A percentile compares a stretch with the other conserved stretches of the same genome.
Evolutionary conservation across 805 yeast genomes (phyloP).

Genomic region (Hanseniaspora mollemarum): DNA sequence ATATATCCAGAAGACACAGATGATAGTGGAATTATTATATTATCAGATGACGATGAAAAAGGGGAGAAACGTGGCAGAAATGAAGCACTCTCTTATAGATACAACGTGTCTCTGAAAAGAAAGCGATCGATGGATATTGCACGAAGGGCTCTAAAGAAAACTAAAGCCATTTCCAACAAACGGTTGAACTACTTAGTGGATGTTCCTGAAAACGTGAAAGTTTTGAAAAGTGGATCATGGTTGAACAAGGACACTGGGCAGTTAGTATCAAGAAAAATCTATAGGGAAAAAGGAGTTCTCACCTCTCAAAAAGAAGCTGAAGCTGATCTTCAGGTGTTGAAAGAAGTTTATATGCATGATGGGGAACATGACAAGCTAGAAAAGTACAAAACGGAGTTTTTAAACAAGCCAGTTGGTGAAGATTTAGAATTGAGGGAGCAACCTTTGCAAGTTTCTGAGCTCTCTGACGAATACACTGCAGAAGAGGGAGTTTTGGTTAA

Average conservation of each 20-base stretch:
- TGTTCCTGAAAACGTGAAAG: conserved; percentile 1
- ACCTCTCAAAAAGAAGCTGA: neutral
- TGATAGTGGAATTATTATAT: neutral
- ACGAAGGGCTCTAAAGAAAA: neutral
- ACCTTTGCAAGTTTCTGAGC: neutral
- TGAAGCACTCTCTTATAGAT: neutral
- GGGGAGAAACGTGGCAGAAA: neutral
- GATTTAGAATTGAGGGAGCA: too few species aligned
- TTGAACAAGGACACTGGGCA: neutral
- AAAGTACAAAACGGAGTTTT: neutral
- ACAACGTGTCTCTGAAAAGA: conserved; percentile 1
- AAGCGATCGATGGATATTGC: conserved; percentile 1
- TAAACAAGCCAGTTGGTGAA: too few species aligned
- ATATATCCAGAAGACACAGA: neutral
- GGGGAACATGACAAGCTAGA: neutral
- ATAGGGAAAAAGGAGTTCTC: neutral
- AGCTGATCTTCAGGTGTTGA: neutral
- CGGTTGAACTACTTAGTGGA: neutral
- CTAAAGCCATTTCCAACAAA: neutral
- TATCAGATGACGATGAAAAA: conserved; percentile 5
- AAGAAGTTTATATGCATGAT: neutral
- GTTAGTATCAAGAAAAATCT: neutral
- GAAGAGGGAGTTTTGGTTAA: too few species aligned
- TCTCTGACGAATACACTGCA: neutral
- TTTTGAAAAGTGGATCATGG: conserved; percentile 7